phyloP scores from a whole-genome alignment of 495 filamentous ascomycete species.

The Viridothelium virens region DNA sequence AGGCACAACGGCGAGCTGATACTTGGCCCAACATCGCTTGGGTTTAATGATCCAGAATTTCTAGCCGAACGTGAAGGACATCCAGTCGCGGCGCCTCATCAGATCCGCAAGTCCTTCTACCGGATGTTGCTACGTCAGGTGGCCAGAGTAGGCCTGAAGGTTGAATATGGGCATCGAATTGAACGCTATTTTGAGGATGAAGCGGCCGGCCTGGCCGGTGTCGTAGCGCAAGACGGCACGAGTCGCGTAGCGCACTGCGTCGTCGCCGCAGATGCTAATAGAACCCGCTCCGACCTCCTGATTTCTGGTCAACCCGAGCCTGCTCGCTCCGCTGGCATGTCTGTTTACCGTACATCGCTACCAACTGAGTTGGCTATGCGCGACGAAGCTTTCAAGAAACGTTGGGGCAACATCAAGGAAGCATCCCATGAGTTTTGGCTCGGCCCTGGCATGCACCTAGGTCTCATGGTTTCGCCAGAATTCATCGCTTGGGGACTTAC shows the following conservation, averaged over 20 bases:
- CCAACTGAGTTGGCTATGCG: conserved; percentile 31
- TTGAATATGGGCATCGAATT: conserved; percentile 47
- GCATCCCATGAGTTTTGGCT: conserved; percentile 13
- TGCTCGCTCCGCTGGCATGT: conserved; percentile 42
- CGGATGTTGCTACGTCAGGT: conserved; percentile 49
- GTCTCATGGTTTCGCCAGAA: conserved; percentile 27
- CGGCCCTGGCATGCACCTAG: conserved; percentile 15
- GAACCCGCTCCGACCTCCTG: conserved; percentile 43
- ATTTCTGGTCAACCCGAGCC: conserved; percentile 42
- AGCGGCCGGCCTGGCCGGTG: conserved; percentile 35
- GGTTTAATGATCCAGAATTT: conserved; percentile 20
- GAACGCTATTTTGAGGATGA: conserved; percentile 46
- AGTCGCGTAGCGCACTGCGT: conserved; percentile 47
- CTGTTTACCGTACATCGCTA: conserved; percentile 47
- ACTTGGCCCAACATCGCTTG: conserved; percentile 14
- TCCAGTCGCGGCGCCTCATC: conserved; percentile 34
- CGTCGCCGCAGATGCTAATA: conserved; percentile 54
- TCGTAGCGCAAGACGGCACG: conserved; percentile 44
- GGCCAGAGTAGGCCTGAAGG: conserved; percentile 41
- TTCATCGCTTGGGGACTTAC: conserved; percentile 49
- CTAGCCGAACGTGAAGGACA: conserved; percentile 16
- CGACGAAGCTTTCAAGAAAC: conserved; percentile 29
- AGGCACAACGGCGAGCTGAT: conserved; percentile 23
- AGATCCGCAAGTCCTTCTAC: conserved; percentile 47
- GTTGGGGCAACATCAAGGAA: conserved; percentile 29